Evolutionary conservation across 495 filamentous ascomycete species (phyloP), one percentile per base, ranked within the genome.

Genomic region (Mytilinidion resinicola): DNA sequence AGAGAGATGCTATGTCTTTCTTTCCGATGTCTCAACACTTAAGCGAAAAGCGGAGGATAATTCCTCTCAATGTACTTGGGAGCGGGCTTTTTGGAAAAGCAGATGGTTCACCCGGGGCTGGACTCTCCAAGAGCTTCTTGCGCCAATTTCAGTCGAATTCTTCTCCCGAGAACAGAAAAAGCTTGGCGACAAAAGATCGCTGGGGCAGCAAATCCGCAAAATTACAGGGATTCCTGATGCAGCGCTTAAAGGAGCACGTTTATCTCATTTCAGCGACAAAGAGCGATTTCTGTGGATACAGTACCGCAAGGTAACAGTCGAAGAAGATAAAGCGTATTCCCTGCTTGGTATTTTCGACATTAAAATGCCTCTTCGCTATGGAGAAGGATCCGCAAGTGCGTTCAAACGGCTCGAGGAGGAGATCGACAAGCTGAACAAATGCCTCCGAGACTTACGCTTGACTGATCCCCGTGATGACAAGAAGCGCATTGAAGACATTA

Each of bases 401-500:
- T 51, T 59, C 20, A 34, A 33, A 39, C 14, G 59, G 55, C 54
- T 61, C 17, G 41, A 37, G 36, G 17, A 33, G 36, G 55, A 58
- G 46, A 51, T 61, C 21, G 38, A 38, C 14, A 47, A 14, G 44
- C 33, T 53, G 14, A 39, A 39, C 14, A 39, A 39, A 39, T 39
- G 37, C 14, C 8, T 39, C 37, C 37, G 14, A 39, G 37, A 39
- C 37, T 39, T 39, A 39, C 37, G 37, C 37, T 14, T 39, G 9
- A 39, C 37, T 9, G 37, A 39, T 39, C 37, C n/a, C n/a, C n/a
- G n/a, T n/a, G n/a, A n/a, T n/a, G n/a, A n/a, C n/a, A n/a, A n/a
- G n/a, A n/a, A n/a, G n/a, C n/a, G n/a, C n/a, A n/a, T 79, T 50
- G 68, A 74, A 60, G 33, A 65, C 9, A 70, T 49, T 8, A 77